Evolutionary conservation across 257 asterid species (phyloP).

Genomic region (Vinca minor): DNA sequence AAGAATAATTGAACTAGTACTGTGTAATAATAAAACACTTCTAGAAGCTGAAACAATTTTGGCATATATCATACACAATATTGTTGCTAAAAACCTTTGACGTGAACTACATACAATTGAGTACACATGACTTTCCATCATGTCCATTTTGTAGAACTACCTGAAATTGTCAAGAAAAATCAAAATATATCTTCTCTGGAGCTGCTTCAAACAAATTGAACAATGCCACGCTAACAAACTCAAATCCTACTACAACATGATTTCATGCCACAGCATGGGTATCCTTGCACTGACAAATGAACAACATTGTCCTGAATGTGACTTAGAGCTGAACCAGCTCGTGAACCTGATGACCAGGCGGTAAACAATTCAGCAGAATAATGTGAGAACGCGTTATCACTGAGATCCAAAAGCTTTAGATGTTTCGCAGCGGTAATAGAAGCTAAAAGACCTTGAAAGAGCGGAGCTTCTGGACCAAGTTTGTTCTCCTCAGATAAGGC

Average conservation of each 20-base stretch:
- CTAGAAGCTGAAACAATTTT: too few species aligned
- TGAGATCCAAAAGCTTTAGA: constrained; percentile 53
- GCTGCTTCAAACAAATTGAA: not conserved
- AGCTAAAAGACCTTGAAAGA: constrained; percentile 35
- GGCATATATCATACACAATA: too few species aligned
- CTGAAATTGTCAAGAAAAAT: not conserved
- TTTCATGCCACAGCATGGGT: constrained; percentile 50
- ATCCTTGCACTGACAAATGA: constrained; percentile 61
- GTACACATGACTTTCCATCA: not conserved
- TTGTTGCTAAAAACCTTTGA: too few species aligned
- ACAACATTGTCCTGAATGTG: constrained; percentile 41
- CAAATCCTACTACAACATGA: constrained; percentile 66
- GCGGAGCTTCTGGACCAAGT: constrained; percentile 16
- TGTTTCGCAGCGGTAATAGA: constrained; percentile 39
- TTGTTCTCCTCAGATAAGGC: constrained; percentile 17
- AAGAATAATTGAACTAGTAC: too few species aligned
- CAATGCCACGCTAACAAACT: constrained; percentile 2
- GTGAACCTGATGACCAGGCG: constrained; percentile 56
- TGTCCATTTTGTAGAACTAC: not conserved
- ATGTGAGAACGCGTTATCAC: constrained; percentile 54
- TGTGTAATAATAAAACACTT: too few species aligned
- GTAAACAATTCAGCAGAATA: constrained; percentile 27
- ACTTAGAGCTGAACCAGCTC: constrained; percentile 40
- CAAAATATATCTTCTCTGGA: not conserved
- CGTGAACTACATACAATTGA: not conserved